Evolutionary conservation across 257 asterid genomes (phyloP).

Genomic region (Solanum raphanifolium): DNA sequence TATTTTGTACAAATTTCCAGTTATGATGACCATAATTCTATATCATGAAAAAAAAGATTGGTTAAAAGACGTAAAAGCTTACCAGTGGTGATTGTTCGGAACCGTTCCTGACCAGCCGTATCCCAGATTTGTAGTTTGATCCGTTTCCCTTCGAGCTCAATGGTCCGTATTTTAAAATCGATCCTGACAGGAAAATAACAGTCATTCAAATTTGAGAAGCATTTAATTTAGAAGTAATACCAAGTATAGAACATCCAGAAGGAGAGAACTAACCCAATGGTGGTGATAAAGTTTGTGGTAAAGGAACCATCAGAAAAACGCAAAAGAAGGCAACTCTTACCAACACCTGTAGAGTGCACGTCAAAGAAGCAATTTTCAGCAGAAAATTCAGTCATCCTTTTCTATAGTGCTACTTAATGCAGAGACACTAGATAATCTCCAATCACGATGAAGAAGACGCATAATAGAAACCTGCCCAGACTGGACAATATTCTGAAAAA

Average conservation of each 20-base stretch:
- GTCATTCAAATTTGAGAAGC: neutral
- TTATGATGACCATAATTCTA: neutral
- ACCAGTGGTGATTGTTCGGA: slow-evolving; percentile 14
- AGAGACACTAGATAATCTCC: neutral
- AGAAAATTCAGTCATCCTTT: neutral
- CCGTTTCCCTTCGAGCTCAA: neutral
- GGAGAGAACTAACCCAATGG: neutral
- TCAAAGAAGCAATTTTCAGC: neutral
- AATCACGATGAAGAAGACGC: neutral
- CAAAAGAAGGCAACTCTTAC: neutral
- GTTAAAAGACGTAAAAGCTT: neutral
- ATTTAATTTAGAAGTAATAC: neutral
- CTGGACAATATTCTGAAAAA: neutral
- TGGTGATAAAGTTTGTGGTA: neutral
- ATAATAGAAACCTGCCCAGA: neutral
- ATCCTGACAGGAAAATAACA: neutral
- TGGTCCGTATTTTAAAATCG: neutral
- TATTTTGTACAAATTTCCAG: neutral
- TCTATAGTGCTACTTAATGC: neutral
- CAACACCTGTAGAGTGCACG: neutral
- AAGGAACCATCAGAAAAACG: neutral
- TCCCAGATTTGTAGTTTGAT: slow-evolving; percentile 15
- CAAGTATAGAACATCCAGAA: neutral
- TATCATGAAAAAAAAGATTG: neutral
- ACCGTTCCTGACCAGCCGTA: slow-evolving; percentile 16